These are phyloP conservation scores for Candida gigantensis DNA, from an alignment of 1,139 yeast species.

Conservation along the genomic window DNA sequence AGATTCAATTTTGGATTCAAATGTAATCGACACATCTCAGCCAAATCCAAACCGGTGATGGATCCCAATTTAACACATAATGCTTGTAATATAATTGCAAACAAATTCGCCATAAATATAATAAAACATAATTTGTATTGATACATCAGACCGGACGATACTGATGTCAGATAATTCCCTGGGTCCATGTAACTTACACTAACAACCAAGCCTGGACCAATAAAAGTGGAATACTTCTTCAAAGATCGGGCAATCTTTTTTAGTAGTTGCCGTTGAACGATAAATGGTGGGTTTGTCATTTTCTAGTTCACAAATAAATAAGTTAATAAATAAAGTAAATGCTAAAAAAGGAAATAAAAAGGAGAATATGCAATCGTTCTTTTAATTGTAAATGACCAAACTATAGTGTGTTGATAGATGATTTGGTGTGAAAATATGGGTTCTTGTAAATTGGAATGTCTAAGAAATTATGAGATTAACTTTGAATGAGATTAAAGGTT, in stretches of 20 bases:
- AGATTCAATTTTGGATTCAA: constrained; percentile 59
- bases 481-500: too few relatives aligned
- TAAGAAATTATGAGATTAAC: too few relatives aligned
- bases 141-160: constrained; percentile 75
- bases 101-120: constrained; percentile 62
- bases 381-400: too few relatives aligned
- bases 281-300: too few relatives aligned
- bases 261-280: constrained; percentile 4
- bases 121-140: constrained; percentile 64
- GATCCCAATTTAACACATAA: constrained; percentile 76
- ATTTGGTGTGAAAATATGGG: too few relatives aligned
- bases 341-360: too few relatives aligned
- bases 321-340: too few relatives aligned
- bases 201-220: constrained; percentile 82
- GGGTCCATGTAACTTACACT: constrained; percentile 83
- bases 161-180: constrained; percentile 79
- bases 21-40: constrained; percentile 71
- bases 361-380: too few relatives aligned
- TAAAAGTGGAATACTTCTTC: constrained; percentile 55
- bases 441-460: too few relatives aligned
- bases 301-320: too few relatives aligned
- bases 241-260: constrained; percentile 11
- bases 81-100: constrained; percentile 72
- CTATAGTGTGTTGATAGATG: too few relatives aligned
- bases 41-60: constrained; percentile 75